phyloP scores from a whole-genome alignment of 2,329 filamentous ascomycete genomes.

The Trichoderma afroharzianum region DNA sequence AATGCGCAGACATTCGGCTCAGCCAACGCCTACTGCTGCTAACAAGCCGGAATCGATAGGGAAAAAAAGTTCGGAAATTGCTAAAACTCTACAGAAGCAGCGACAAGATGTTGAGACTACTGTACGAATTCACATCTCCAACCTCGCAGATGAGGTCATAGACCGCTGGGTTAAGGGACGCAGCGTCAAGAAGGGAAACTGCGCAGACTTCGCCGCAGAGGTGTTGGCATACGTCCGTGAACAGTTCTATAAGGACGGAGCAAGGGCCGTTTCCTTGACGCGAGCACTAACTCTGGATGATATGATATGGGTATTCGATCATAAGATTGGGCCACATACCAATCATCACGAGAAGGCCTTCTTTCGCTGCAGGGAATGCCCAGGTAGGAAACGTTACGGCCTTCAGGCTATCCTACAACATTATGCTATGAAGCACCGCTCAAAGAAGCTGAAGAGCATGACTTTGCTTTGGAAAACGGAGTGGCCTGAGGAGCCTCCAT shows the following conservation, averaged over 20 bases:
- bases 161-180: constrained; percentile 62
- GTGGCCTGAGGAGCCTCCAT: constrained; percentile 74
- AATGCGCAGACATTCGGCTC: constrained; percentile 30
- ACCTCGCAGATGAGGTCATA: constrained; percentile 68
- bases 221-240: constrained; percentile 65
- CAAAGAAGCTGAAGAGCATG: constrained; percentile 65
- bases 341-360: constrained; percentile 65
- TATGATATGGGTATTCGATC: constrained; percentile 82
- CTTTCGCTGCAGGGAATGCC: constrained; percentile 71
- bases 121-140: constrained; percentile 60
- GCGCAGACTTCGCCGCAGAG: constrained; percentile 67
- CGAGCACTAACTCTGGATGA: constrained; percentile 72
- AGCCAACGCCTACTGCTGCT: not conserved
- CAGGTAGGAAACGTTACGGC: constrained; percentile 65
- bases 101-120: constrained; percentile 70
- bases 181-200: constrained; percentile 60
- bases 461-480: constrained; percentile 77
- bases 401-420: constrained; percentile 81
- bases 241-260: constrained; percentile 61
- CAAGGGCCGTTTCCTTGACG: constrained; percentile 46
- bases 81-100: constrained; percentile 32
- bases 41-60: constrained; percentile 57
- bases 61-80: constrained; percentile 24
- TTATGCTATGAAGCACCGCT: constrained; percentile 78
- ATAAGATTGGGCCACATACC: constrained; percentile 68